Conservation (phyloP, 106 monocot species). For the Alisma plantagoaquatica region DNA sequence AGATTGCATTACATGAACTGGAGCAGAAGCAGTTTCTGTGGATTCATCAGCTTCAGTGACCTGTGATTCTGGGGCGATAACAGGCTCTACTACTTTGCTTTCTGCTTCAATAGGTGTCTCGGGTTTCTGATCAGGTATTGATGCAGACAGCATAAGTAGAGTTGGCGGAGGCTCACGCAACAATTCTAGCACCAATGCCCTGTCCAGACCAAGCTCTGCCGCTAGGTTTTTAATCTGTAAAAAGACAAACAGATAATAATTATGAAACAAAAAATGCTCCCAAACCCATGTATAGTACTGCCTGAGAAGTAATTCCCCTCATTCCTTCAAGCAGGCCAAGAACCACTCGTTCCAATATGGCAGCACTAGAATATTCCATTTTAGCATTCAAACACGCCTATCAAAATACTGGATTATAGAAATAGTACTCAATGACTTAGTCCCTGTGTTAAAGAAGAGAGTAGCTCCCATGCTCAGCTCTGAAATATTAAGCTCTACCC, state of each 20-base stretch:
- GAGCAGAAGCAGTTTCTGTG: slow-evolving; percentile 14
- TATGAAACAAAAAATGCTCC: too few relatives aligned
- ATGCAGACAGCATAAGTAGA: slow-evolving; percentile 69
- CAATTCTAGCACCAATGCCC: slow-evolving; percentile 68
- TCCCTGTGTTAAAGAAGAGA: too few relatives aligned
- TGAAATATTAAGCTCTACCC: too few relatives aligned
- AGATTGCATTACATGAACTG: slow-evolving; percentile 52
- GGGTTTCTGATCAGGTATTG: slow-evolving; percentile 57
- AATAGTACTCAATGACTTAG: too few relatives aligned
- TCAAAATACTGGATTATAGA: too few relatives aligned
- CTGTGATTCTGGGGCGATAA: neutral
- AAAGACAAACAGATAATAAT: neutral
- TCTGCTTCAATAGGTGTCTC: slow-evolving; percentile 20
- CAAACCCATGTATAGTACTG: too few relatives aligned
- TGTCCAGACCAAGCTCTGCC: slow-evolving; percentile 75
- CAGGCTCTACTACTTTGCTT: slow-evolving; percentile 10
- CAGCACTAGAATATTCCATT: too few relatives aligned
- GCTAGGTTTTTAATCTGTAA: slow-evolving; percentile 84
- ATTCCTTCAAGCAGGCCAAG: too few relatives aligned
- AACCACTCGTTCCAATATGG: too few relatives aligned
- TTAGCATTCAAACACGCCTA: too few relatives aligned
- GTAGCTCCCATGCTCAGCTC: too few relatives aligned
- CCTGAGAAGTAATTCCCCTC: too few relatives aligned
- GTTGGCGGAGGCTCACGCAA: slow-evolving; percentile 87
- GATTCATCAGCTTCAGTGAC: slow-evolving; percentile 23